Evolutionary conservation across 176 grass and related monocot genomes (phyloP).

Genomic region (Oropetium thomaeum): DNA sequence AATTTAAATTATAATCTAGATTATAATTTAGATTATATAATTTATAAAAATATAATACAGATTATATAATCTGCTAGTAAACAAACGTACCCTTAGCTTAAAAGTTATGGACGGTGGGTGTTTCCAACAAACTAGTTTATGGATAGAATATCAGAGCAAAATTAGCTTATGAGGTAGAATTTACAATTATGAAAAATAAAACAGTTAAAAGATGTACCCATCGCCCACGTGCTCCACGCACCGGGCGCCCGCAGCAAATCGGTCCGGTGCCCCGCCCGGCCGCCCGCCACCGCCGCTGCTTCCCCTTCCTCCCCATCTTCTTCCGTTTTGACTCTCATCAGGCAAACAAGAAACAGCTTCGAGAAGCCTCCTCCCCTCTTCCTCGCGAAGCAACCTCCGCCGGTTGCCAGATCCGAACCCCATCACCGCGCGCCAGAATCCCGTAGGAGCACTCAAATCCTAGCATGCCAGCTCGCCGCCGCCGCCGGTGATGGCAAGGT

Average conservation of each 20-base stretch:
- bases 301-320: no score
- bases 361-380: conserved; percentile 30
- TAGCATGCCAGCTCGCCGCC: conserved; percentile 43
- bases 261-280: not conserved
- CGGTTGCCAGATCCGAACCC: conserved; percentile 17
- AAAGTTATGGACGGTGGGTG: no score
- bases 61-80: no score
- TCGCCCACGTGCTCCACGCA: not conserved
- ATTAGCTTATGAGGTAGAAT: no score
- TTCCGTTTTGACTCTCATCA: conserved; percentile 7
- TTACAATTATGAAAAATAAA: no score
- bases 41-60: no score
- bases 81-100: no score
- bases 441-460: not conserved
- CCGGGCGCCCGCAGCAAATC: not conserved
- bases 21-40: no score
- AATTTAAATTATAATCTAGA: no score
- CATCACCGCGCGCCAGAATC: not conserved
- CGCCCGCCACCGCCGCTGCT: not conserved
- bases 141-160: no score
- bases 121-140: no score
- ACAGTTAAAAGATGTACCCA: no score
- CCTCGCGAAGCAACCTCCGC: conserved; percentile 32
- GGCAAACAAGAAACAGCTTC: not conserved
- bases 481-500: conserved; percentile 17